phyloP scores from a whole-genome alignment of 2,329 filamentous ascomycete genomes.

The Alternaria brassicae region DNA sequence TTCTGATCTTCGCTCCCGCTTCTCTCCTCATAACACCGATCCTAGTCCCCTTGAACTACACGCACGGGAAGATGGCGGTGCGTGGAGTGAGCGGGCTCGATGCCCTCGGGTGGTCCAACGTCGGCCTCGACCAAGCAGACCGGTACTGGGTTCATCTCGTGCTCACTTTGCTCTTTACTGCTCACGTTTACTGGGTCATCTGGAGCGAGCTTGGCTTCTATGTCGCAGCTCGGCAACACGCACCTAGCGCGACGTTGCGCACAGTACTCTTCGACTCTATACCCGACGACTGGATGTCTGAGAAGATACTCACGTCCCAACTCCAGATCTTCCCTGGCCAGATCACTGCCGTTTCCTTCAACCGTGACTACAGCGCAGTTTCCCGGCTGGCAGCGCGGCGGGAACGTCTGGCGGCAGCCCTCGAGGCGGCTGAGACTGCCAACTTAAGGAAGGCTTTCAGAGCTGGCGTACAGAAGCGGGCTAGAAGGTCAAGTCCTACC shows the following conservation, averaged over 20 bases:
- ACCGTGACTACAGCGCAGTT: slow-evolving; percentile 13
- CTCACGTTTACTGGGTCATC: slow-evolving; percentile 16
- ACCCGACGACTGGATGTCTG: slow-evolving; percentile 15
- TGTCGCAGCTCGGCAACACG: slow-evolving; percentile 3
- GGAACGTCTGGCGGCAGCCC: slow-evolving; percentile 1
- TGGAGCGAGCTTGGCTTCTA: slow-evolving; percentile 19
- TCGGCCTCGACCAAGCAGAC: slow-evolving; percentile 18
- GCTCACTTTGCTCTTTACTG: slow-evolving; percentile 9
- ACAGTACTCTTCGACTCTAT: slow-evolving; percentile 22
- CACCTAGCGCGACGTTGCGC: neutral
- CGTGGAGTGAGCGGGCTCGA: slow-evolving; percentile 20
- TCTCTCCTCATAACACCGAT: slow-evolving; percentile 17
- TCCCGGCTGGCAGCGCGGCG: neutral
- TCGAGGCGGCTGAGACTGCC: slow-evolving; percentile 9
- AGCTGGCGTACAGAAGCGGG: neutral
- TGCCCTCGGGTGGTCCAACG: slow-evolving; percentile 23
- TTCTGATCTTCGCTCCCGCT: slow-evolving; percentile 19
- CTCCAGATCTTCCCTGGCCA: slow-evolving; percentile 14
- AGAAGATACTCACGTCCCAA: slow-evolving; percentile 11
- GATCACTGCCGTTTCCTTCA: slow-evolving; percentile 15
- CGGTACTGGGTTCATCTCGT: slow-evolving; percentile 23
- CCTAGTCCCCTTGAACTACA: slow-evolving; percentile 21
- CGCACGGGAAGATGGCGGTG: slow-evolving; percentile 11
- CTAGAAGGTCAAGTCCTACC: neutral
- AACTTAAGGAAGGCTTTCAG: slow-evolving; percentile 6